phyloP scores from a whole-genome alignment of 352 stramenopile species.

The Pythium pyrilobum region DNA sequence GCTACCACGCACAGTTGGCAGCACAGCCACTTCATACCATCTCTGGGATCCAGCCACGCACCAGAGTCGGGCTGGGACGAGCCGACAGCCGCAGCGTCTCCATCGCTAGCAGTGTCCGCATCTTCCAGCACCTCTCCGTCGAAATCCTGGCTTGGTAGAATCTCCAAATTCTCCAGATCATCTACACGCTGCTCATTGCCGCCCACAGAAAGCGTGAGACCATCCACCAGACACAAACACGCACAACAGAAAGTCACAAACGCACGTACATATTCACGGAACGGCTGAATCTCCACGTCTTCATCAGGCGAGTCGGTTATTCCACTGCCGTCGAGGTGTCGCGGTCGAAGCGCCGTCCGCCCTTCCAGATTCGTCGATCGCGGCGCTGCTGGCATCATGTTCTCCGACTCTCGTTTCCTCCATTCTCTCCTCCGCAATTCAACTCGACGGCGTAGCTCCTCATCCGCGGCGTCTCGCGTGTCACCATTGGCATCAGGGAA shows the following conservation, averaged over 20 bases:
- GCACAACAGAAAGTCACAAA: background rate
- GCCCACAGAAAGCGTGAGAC: too few relatives aligned
- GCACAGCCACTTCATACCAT: constrained; percentile 5
- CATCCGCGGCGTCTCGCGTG: too few relatives aligned
- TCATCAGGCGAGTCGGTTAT: background rate
- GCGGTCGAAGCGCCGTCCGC: too few relatives aligned
- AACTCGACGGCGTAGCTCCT: too few relatives aligned
- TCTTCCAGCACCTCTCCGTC: background rate
- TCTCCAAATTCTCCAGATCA: constrained; percentile 60
- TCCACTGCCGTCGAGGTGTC: too few relatives aligned
- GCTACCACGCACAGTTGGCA: background rate
- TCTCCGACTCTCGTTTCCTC: too few relatives aligned
- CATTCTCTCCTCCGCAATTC: too few relatives aligned
- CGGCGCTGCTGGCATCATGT: background rate
- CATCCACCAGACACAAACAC: too few relatives aligned
- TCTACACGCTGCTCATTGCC: too few relatives aligned
- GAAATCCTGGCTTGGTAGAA: constrained; percentile 61
- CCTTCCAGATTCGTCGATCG: too few relatives aligned
- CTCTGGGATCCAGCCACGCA: constrained; percentile 12
- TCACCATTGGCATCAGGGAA: too few relatives aligned
- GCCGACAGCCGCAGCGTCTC: background rate
- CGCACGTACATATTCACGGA: constrained; percentile 57
- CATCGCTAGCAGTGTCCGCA: too few relatives aligned
- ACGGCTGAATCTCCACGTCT: constrained; percentile 31
- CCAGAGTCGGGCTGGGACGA: background rate